Conservation (phyloP, 768 basidiomycete species). For the Rhodotorula taiwanensis region DNA sequence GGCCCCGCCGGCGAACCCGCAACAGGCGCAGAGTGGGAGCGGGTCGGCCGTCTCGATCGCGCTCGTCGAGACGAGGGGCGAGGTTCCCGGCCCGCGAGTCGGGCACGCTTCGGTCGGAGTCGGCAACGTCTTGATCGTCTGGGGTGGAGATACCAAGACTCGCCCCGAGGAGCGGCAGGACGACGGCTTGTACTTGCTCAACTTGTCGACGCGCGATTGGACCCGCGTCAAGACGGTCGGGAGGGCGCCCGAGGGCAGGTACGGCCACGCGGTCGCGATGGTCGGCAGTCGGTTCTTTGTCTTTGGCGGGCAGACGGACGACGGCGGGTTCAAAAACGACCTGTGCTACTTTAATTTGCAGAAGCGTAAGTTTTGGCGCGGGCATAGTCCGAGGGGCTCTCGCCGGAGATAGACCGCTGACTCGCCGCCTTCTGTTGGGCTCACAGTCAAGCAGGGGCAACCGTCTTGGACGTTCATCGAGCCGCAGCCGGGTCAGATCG, state of each 20-base stretch:
- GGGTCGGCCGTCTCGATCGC: constrained; percentile 64
- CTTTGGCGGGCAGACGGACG: constrained; percentile 91
- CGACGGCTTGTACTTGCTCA: constrained; percentile 85
- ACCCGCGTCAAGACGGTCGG: constrained; percentile 74
- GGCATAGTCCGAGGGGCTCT: too few relatives aligned
- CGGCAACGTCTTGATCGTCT: constrained; percentile 89
- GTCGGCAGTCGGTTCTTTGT: constrained; percentile 83
- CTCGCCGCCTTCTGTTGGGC: not conserved
- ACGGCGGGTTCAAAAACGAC: constrained; percentile 72
- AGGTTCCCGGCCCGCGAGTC: constrained; percentile 81
- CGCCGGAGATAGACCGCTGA: not conserved
- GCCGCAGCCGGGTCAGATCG: constrained; percentile 53
- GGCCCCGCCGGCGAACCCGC: not conserved
- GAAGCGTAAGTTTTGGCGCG: constrained; percentile 57
- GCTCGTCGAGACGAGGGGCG: constrained; percentile 78
- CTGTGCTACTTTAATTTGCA: constrained; percentile 94
- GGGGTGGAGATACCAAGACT: constrained; percentile 91
- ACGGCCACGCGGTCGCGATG: constrained; percentile 95
- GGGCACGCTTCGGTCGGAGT: constrained; percentile 94
- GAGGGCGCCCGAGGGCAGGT: constrained; percentile 73
- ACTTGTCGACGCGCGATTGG: constrained; percentile 91
- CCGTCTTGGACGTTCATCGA: constrained; percentile 67
- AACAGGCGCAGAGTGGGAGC: not conserved
- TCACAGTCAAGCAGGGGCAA: constrained; percentile 69
- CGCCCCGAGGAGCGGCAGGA: constrained; percentile 69